A percentile compares a stretch with the other conserved stretches of the same genome.
phyloP scores from a whole-genome alignment of 1,139 yeast species.

The Arxiozyma slooffiae region DNA sequence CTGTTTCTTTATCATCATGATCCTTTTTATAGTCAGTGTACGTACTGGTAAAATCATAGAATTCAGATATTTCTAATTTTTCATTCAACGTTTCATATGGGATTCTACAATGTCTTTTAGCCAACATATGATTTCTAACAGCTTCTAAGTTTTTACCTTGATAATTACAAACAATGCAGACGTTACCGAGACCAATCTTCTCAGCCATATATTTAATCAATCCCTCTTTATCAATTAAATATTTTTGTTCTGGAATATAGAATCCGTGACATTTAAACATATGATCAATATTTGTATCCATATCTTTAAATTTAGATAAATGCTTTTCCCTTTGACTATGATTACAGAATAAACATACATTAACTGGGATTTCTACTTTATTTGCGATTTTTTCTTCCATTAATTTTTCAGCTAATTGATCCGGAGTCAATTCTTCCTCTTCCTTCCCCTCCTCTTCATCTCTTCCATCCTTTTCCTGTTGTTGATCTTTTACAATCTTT shows the following conservation, averaged over 20 bases:
- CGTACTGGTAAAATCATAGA: conserved; percentile 70
- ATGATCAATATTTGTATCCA: conserved; percentile 61
- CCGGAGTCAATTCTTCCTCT: conserved; percentile 32
- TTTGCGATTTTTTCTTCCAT: conserved; percentile 49
- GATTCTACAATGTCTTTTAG: conserved; percentile 78
- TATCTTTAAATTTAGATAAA: conserved; percentile 26
- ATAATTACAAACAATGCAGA: conserved; percentile 75
- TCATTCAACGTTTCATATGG: conserved; percentile 85
- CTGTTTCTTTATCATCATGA: conserved; percentile 21
- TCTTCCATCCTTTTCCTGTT: conserved; percentile 27
- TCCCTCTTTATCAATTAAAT: conserved; percentile 61
- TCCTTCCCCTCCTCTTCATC: conserved; percentile 13
- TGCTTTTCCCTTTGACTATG: conserved; percentile 25
- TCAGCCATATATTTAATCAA: conserved; percentile 73
- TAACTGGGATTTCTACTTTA: conserved; percentile 60
- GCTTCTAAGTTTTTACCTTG: conserved; percentile 84
- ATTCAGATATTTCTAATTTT: conserved; percentile 79
- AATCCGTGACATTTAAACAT: conserved; percentile 74
- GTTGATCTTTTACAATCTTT: conserved; percentile 7
- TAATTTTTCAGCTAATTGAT: conserved; percentile 42
- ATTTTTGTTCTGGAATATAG: conserved; percentile 73
- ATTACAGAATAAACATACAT: conserved; percentile 70
- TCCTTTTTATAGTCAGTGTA: conserved; percentile 36
- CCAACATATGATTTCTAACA: conserved; percentile 83
- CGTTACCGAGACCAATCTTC: conserved; percentile 83